A percentile compares a stretch with the other conserved stretches of the same genome.
These are phyloP conservation scores for Colletotrichum nymphaeae DNA, from an alignment of 2,329 filamentous ascomycete species.

Conservation along the genomic window DNA sequence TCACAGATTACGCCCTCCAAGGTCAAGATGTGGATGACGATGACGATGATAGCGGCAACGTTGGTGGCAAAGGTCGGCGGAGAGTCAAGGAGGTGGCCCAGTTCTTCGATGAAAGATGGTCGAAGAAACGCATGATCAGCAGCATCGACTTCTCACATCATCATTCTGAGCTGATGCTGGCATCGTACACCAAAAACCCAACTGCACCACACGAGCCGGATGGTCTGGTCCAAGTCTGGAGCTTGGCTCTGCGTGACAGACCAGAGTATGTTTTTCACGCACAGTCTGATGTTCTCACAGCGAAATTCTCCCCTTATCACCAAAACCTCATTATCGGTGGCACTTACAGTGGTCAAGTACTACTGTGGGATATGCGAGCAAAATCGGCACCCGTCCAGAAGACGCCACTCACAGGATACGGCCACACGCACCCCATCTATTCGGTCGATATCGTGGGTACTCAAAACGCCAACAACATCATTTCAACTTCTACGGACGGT, in stretches of 20 bases:
- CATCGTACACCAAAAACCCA: slow-evolving; percentile 97
- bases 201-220: slow-evolving; percentile 94
- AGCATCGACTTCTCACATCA: slow-evolving; percentile 96
- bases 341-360: slow-evolving; percentile 94
- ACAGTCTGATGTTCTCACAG: slow-evolving; percentile 93
- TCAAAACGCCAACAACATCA: slow-evolving; percentile 98
- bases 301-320: slow-evolving; percentile 98
- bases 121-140: slow-evolving; percentile 97
- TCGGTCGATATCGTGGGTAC: slow-evolving; percentile 95
- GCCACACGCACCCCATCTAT: slow-evolving; percentile 97
- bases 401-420: slow-evolving; percentile 92
- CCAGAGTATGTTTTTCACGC: slow-evolving; percentile 98
- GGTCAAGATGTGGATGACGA: slow-evolving; percentile 83
- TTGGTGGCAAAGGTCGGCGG: slow-evolving; percentile 76
- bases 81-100: slow-evolving; percentile 89
- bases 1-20: slow-evolving; percentile 92
- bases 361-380: slow-evolving; percentile 95
- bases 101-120: slow-evolving; percentile 96
- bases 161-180: slow-evolving; percentile 91
- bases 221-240: slow-evolving; percentile 96
- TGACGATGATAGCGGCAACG: slow-evolving; percentile 80
- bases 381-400: slow-evolving; percentile 93
- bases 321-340: slow-evolving; percentile 96
- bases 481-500: slow-evolving; percentile 95
- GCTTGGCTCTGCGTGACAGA: slow-evolving; percentile 90